Evolutionary conservation across 225 moss, liverwort and hornwort genomes (phyloP).

Genomic region (Straminergon stramineum): DNA sequence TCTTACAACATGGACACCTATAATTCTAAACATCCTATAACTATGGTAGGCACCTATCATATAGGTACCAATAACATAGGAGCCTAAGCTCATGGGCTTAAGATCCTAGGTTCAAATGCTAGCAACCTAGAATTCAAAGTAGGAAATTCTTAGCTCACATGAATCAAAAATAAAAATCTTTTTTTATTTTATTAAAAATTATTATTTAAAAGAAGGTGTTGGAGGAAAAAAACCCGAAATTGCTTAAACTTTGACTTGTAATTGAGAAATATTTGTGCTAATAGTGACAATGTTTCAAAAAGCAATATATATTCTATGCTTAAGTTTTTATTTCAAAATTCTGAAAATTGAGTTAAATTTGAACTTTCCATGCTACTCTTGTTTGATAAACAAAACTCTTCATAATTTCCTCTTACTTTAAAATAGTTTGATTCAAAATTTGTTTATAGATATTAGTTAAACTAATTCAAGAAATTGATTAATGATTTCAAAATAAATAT

Average conservation of each 20-base stretch:
- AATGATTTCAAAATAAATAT: not conserved
- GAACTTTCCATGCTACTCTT: too few species aligned
- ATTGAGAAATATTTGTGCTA: not conserved
- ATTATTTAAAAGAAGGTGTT: not conserved
- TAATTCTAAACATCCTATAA: too few species aligned
- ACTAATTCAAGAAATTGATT: not conserved
- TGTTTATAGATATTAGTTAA: not conserved
- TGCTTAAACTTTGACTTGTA: not conserved
- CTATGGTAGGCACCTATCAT: too few species aligned
- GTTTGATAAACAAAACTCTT: too few species aligned
- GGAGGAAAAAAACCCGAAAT: not conserved
- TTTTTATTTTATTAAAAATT: not conserved
- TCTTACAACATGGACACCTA: too few species aligned
- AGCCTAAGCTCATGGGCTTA: too few species aligned
- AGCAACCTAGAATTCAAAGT: rapidly evolving
- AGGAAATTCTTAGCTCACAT: not conserved
- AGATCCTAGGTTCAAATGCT: too few species aligned
- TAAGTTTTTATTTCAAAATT: not conserved
- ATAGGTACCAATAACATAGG: too few species aligned
- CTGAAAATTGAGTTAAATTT: too few species aligned
- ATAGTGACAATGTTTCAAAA: too few species aligned
- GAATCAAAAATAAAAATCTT: not conserved
- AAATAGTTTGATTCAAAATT: too few species aligned
- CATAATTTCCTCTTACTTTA: too few species aligned
- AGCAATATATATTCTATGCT: not conserved